These are phyloP conservation scores for Wallacemonas collosoma DNA, from an alignment of 208 protist species.

Conservation along the genomic window DNA sequence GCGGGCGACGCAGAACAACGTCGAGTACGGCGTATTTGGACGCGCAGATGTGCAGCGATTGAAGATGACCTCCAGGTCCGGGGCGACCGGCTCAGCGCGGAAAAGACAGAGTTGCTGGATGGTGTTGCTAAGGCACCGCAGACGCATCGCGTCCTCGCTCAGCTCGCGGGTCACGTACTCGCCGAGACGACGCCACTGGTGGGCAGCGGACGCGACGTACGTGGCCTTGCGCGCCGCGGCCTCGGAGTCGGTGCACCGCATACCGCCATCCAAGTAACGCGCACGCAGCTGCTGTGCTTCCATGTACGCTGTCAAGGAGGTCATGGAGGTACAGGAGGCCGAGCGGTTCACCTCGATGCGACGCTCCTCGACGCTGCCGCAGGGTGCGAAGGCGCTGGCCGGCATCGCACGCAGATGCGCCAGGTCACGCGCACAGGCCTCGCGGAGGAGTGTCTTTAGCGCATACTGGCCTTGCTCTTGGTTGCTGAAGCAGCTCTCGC, in stretches of 20 bases:
- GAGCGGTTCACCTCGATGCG: slow-evolving; percentile 10
- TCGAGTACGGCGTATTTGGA: slow-evolving; percentile 11
- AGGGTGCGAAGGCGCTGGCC: slow-evolving; percentile 21
- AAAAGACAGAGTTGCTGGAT: slow-evolving; percentile 41
- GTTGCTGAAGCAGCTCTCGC: slow-evolving; percentile 17
- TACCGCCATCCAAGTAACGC: slow-evolving; percentile 19
- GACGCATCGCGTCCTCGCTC: slow-evolving; percentile 24
- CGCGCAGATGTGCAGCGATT: not conserved
- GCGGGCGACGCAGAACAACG: slow-evolving; percentile 25
- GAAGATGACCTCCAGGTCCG: slow-evolving; percentile 17
- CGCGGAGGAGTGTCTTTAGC: slow-evolving; percentile 35
- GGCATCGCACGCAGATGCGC: slow-evolving; percentile 31
- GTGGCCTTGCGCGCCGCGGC: slow-evolving; percentile 29
- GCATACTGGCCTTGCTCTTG: slow-evolving; percentile 36
- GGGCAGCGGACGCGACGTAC: slow-evolving; percentile 25
- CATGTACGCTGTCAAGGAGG: slow-evolving; percentile 21
- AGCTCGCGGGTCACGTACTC: slow-evolving; percentile 34
- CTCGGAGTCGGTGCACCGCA: slow-evolving; percentile 9
- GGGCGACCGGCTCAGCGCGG: slow-evolving; percentile 20
- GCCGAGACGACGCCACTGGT: slow-evolving; percentile 41
- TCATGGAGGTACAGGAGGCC: slow-evolving; percentile 11
- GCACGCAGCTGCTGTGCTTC: slow-evolving; percentile 27
- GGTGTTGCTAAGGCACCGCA: slow-evolving; percentile 25
- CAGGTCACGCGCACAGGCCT: slow-evolving; percentile 41
- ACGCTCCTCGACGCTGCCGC: slow-evolving; percentile 20